phyloP scores from a whole-genome alignment of 345 rosid species.

The Pistacia vera region DNA sequence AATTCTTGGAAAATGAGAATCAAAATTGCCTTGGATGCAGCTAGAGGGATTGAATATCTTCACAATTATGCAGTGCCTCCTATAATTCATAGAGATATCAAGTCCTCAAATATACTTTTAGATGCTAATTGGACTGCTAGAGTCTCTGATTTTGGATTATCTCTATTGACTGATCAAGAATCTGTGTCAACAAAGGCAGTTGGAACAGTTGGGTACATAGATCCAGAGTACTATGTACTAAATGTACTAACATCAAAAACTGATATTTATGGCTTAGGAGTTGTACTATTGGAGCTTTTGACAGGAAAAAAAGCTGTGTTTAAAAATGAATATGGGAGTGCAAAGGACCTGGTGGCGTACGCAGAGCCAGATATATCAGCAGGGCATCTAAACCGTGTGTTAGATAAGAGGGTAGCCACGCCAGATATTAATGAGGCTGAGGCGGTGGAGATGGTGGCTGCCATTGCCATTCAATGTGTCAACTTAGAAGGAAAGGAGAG shows the following conservation, averaged over 20 bases:
- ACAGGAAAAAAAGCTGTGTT: constrained; percentile 63
- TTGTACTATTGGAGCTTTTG: constrained; percentile 58
- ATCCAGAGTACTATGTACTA: constrained; percentile 63
- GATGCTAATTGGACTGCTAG: constrained; percentile 59
- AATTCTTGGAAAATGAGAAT: constrained; percentile 70
- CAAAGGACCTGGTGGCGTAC: constrained; percentile 45
- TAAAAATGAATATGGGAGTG: constrained; percentile 35
- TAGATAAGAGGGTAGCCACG: constrained; percentile 47
- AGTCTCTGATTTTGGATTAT: constrained; percentile 67
- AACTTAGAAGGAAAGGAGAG: constrained; percentile 58
- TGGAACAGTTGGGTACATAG: constrained; percentile 73
- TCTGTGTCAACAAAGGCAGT: constrained; percentile 46
- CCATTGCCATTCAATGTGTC: constrained; percentile 47
- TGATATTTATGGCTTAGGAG: constrained; percentile 68
- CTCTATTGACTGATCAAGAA: constrained; percentile 47
- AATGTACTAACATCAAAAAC: constrained; percentile 54
- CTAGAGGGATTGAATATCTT: constrained; percentile 66
- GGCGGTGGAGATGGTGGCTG: constrained; percentile 53
- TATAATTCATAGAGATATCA: constrained; percentile 72
- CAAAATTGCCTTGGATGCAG: constrained; percentile 59
- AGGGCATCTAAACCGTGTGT: constrained; percentile 33
- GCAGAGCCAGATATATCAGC: constrained; percentile 36
- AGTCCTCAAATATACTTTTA: constrained; percentile 65
- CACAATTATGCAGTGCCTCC: constrained; percentile 68
- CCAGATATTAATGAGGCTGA: constrained; percentile 38